Base-by-base conservation (phyloP, 2,329 filamentous ascomycete species). In the Ophiostoma tasmaniense region DNA sequence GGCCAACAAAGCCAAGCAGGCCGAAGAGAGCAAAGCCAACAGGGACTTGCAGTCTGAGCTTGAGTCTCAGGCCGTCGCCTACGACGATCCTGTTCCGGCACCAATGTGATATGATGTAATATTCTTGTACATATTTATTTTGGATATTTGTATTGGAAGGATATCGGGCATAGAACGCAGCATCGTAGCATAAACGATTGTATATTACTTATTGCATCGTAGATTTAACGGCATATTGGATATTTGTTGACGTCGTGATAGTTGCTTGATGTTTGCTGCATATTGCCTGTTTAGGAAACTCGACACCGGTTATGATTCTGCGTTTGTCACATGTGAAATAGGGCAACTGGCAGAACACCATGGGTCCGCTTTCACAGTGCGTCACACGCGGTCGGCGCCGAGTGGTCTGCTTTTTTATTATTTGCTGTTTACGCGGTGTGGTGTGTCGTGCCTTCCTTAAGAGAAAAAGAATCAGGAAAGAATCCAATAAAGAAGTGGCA, bases 11-110 rank as follows among this genome's bases (percentile, higher is more conserved):
- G 42, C 35, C 61, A 35, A 14, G 55, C 28, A 13, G 8, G 13
- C 55, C 25, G 13, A 13, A 14, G 22, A 33, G 14, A 67, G 66
- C 13, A 35, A 33, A 45, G 64, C 59, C 59, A 65, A n/a, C 25
- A 67, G 69, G 67, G 69, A 69, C 35, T 3, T 68, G 20, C 52
- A 65, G 4, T 66, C 50, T 55, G n/a, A 8, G 3, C 50, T 11
- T n/a, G n/a, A 17, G 50, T 13, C 50, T 1, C 50, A 55, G 17
- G 17, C n/a, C 10, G 14, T 25, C n/a, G 22, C 3, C 50, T 11
- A 11, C 22, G n/a, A 55, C 10, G 22, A 25, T 3, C 11, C 50
- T 55, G 22, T 22, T 22, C n/a, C n/a, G 50, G 50, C n/a, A 55
- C 22, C 50, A 10, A 22, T 25, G 25, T 55, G 50, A 55, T 55